These are phyloP conservation scores for Phaseolus coccineus DNA, from an alignment of 331 rosid species.

Conservation along the genomic window DNA sequence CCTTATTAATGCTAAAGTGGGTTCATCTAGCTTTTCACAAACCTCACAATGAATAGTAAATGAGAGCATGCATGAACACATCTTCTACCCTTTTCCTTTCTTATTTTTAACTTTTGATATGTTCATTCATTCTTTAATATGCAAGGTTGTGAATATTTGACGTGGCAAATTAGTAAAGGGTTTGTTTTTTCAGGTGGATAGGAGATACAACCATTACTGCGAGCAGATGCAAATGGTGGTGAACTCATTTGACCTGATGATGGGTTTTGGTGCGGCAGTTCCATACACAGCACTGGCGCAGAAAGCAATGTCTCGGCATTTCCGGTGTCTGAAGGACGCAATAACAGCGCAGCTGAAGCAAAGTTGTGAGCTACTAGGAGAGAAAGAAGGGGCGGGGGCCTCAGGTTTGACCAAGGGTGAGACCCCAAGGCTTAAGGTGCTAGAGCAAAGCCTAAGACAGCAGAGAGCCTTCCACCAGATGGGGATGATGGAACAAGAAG, in stretches of 20 bases:
- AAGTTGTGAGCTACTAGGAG: conserved; percentile 83
- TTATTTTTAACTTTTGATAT: not conserved
- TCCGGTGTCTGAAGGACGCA: conserved; percentile 91
- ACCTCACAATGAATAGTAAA: conserved; percentile 34
- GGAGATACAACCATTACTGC: conserved; percentile 90
- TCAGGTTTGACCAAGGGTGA: conserved; percentile 92
- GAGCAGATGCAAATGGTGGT: conserved; percentile 99
- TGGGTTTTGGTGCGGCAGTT: conserved; percentile 93
- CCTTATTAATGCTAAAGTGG: conserved; percentile 32
- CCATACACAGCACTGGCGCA: conserved; percentile 96
- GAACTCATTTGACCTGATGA: conserved; percentile 86
- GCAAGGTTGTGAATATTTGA: not conserved
- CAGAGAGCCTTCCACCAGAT: conserved; percentile 95
- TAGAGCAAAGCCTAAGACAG: conserved; percentile 90
- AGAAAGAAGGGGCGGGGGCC: conserved; percentile 78
- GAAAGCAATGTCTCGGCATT: conserved; percentile 96
- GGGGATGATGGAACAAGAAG: conserved; percentile 99
- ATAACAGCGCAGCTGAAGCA: conserved; percentile 72
- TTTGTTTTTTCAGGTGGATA: conserved; percentile 69
- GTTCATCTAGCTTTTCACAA: conserved; percentile 37
- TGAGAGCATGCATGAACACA: conserved; percentile 36
- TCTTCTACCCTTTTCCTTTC: not conserved
- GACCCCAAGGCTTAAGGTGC: conserved; percentile 85
- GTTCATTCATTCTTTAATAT: not conserved
- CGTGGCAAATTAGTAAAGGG: too few species aligned